Evolutionary conservation across 441 rosid genomes (phyloP).

Genomic region (Adansonia gregorii): DNA sequence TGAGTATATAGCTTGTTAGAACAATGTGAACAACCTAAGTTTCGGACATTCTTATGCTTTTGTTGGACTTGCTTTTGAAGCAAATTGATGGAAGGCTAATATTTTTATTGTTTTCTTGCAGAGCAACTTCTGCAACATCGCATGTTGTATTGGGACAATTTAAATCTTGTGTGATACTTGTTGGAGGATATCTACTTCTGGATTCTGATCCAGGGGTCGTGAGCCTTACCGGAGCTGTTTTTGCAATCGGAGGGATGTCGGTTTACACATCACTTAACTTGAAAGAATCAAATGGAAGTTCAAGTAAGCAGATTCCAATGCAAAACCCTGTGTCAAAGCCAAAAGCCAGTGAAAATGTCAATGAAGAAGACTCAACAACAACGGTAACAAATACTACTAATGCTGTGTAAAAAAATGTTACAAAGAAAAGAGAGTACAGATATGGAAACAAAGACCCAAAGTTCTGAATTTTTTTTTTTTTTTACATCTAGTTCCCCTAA

Average conservation of each 20-base stretch:
- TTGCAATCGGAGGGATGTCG: conserved; percentile 82
- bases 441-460: neutral
- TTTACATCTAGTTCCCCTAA: neutral
- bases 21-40: neutral
- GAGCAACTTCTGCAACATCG: conserved; percentile 96
- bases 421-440: neutral
- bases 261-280: conserved; percentile 70
- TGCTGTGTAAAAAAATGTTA: conserved; percentile 26
- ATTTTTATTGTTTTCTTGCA: conserved; percentile 28
- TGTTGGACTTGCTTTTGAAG: neutral
- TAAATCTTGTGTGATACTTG: conserved; percentile 80
- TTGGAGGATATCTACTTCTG: conserved; percentile 74
- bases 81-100: neutral
- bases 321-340: conserved; percentile 41
- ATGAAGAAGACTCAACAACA: conserved; percentile 18
- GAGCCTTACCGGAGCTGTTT: conserved; percentile 81
- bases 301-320: conserved; percentile 39
- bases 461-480: neutral
- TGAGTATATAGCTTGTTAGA: no score
- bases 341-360: conserved; percentile 36
- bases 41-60: neutral
- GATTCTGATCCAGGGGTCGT: conserved; percentile 72
- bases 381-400: conserved; percentile 17
- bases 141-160: conserved; percentile 95
- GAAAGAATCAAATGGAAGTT: conserved; percentile 37